Evolutionary conservation across 2,329 filamentous ascomycete genomes (phyloP).

Genomic region (Curvularia eragrostidis): DNA sequence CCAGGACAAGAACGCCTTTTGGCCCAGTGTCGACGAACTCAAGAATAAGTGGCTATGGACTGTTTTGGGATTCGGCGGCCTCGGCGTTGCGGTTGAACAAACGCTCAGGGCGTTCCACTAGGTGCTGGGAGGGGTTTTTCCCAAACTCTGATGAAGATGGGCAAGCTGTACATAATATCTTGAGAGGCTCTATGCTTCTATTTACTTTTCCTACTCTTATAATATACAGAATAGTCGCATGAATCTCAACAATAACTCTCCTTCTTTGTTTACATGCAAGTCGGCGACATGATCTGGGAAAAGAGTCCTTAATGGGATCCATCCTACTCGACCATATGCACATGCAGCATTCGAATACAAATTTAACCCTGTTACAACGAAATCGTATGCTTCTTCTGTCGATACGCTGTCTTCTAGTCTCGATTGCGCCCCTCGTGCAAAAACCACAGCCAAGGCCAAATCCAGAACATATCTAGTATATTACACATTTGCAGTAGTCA

Average conservation of each 20-base stretch:
- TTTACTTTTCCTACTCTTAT: not conserved
- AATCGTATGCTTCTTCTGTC: not conserved
- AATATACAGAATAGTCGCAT: not conserved
- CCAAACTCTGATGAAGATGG: not conserved
- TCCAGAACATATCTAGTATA: not conserved
- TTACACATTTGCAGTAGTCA: constrained; percentile 1
- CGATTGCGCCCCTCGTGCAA: not conserved
- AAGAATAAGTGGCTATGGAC: constrained; percentile 64
- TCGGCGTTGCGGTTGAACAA: constrained; percentile 58
- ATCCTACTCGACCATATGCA: not conserved
- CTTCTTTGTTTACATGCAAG: not conserved
- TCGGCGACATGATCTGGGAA: not conserved
- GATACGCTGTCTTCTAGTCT: not conserved
- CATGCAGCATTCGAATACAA: not conserved
- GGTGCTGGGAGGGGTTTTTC: too few species aligned
- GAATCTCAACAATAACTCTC: not conserved
- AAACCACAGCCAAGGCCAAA: not conserved
- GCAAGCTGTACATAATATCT: not conserved
- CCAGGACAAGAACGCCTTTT: constrained; percentile 65
- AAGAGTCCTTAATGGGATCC: not conserved
- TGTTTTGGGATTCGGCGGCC: constrained; percentile 58
- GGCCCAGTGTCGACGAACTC: constrained; percentile 60
- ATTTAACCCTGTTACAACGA: not conserved
- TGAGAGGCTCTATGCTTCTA: not conserved
- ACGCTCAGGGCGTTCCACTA: constrained; percentile 44